Conservation (phyloP, 352 stramenopile species). For the Phytopythium oedochilum region DNA sequence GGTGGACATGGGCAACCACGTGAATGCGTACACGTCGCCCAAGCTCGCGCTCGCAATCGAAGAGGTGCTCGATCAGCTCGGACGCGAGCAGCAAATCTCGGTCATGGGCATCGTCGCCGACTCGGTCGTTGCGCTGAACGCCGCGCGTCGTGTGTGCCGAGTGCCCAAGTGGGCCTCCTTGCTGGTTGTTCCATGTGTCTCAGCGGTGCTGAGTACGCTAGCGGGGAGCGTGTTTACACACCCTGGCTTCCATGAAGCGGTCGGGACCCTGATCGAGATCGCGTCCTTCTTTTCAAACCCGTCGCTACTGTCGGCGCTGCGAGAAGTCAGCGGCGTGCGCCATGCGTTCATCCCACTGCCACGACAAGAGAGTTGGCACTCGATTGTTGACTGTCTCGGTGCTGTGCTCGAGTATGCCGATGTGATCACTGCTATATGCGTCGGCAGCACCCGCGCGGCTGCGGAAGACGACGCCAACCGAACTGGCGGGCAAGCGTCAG, state of each 20-base stretch:
- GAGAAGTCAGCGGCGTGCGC: slow-evolving; percentile 31
- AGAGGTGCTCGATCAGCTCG: slow-evolving; percentile 42
- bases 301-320: slow-evolving; percentile 30
- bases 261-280: slow-evolving; percentile 65
- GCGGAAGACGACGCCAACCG: slow-evolving; percentile 9
- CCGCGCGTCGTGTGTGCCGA: slow-evolving; percentile 42
- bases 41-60: slow-evolving; percentile 45
- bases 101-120: slow-evolving; percentile 77
- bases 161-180: slow-evolving; percentile 33
- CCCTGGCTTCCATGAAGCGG: slow-evolving; percentile 28
- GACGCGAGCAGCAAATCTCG: slow-evolving; percentile 43
- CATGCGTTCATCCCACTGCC: slow-evolving; percentile 43
- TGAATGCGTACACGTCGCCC: slow-evolving; percentile 19
- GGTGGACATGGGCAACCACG: slow-evolving; percentile 36
- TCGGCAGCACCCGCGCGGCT: slow-evolving; percentile 5
- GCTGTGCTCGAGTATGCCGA: slow-evolving; percentile 44
- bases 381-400: slow-evolving; percentile 55
- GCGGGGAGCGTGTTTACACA: slow-evolving; percentile 56
- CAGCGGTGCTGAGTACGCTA: slow-evolving; percentile 44
- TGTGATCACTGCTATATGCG: slow-evolving; percentile 49
- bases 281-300: slow-evolving; percentile 55
- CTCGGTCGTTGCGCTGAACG: slow-evolving; percentile 51
- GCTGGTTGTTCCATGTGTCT: slow-evolving; percentile 68
- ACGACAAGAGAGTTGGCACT: slow-evolving; percentile 55
- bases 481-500: background rate